Base-by-base conservation (phyloP, 2,329 filamentous ascomycete genomes). In the Polychaeton citri region DNA sequence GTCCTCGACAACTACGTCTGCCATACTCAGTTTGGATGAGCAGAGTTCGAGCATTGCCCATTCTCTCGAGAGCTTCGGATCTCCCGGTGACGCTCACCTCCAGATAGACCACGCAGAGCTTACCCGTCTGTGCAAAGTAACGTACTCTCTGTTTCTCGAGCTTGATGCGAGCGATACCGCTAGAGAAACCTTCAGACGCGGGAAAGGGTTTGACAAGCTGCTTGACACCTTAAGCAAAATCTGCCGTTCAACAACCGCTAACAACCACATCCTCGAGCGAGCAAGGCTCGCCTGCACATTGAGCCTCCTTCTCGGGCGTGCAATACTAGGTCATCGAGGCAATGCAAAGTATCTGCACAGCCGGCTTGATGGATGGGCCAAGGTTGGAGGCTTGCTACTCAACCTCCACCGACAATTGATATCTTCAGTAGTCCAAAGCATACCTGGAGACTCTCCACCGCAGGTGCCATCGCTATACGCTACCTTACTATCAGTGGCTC, bases 321-420 rank as follows among this genome's bases (percentile, higher is more conserved):
- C 30, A 32, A 70, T 81, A n/a, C 64, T 90, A 26, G 75, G 75
- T 20, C 86, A 96, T 57, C 70, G 79, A 32, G 88, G 87, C 15
- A 98, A 96, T 60, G 74, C 79, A 51, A 75, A 82, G 47, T 95
- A 88, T 63, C 96, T 96, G 55, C 73, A 76, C 39, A 78, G 76
- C 46, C 71, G 76, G 45, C 75, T 92, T 19, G 73, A 82, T 39
- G 77, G 88, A 3, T 93, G 85, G 79, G 69, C 76, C 44, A 73
- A 76, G 5, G 7, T 28, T 28, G 12, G 24, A 4, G 15, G 24
- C 24, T 28, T 15, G 4, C 24, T 28, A 5, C 7, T 28, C 7
- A 15, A 28, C 24, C 24, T 28, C 12, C 24, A 4, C 15, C 24
- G 24, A 3, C 15, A 28, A 12, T 12, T 28, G 15, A 12, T 28